Base-by-base conservation (phyloP, 768 basidiomycete species). In the Suillus americanus region DNA sequence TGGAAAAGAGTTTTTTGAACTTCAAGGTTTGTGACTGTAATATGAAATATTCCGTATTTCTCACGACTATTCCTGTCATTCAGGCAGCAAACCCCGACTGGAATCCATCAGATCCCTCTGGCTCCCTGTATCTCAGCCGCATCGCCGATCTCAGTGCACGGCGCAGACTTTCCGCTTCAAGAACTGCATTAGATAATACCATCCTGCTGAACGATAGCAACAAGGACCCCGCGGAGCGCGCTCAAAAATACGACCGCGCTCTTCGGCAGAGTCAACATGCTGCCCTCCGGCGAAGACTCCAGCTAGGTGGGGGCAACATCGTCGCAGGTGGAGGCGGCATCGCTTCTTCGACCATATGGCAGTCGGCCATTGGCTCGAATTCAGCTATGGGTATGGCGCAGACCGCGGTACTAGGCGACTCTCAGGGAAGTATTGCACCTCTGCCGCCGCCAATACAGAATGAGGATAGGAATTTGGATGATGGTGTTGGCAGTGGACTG, bases 1-100 rank as follows among this genome's bases (percentile, higher is more conserved):
- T 99, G 96, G 97, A 99, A 82, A 97, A 99, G 80, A 94, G 91
- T 75, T 93, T 97, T 79, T 80, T 97, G 38, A 94, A 92, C 72
- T 97, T 97, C 83, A 97, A 96, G 79, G 89, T 87, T 50, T 51
- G 73, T 60, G 18, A 43, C 10, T 7, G 37, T 9, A 12, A 37
- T 40, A 23, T 16, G 10, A 56, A 37, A 28, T 23, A 30, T 33
- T 18, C 13, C 59, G 18, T 5, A 25, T 4, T 12, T 41, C 61
- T 61, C 28, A 48, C 37, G 41, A 69, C 51, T 46, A 56, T 38
- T 66, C 55, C 38, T 40, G 38, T 30, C 16, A 62, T 50, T 4
- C 68, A 90, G 88, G 94, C 94, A 50, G 91, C 94, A 1, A 93
- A 98, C 78, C 97, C 97, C 13, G 93, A 95, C 65, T 99, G 97